Percentiles rank a stretch among this genome's conserved stretches.
These are phyloP conservation scores for Eucalyptus microcorys DNA, from an alignment of 345 rosid genomes.

Conservation along the genomic window DNA sequence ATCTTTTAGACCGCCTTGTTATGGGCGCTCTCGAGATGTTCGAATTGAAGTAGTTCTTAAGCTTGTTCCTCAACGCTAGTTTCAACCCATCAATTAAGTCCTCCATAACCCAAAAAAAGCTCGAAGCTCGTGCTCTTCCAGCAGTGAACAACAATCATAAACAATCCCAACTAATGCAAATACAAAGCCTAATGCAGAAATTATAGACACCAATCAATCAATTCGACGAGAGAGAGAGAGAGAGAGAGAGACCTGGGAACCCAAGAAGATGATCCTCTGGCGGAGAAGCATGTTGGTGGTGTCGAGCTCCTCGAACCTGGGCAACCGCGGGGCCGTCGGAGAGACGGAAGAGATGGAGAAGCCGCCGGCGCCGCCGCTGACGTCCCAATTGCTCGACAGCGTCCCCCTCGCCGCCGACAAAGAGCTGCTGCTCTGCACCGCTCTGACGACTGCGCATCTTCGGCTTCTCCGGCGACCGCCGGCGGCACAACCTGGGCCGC, in stretches of 20 bases:
- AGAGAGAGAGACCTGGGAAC: constrained; percentile 47
- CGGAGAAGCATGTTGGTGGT: constrained; percentile 90
- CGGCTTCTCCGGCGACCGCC: not conserved
- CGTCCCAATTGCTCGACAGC: constrained; percentile 65
- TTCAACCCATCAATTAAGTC: not conserved
- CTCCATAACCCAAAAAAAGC: not conserved
- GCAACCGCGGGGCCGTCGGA: constrained; percentile 39
- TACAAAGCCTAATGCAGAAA: not conserved
- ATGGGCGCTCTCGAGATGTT: not conserved
- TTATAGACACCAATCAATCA: not conserved
- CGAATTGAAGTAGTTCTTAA: not conserved
- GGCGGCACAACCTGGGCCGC: not conserved
- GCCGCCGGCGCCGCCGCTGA: constrained; percentile 15
- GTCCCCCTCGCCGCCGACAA: constrained; percentile 18
- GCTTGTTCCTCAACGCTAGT: not conserved
- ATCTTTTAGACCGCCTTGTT: not conserved
- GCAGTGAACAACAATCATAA: not conserved
- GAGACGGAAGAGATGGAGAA: constrained; percentile 5
- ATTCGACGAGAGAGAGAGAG: not conserved
- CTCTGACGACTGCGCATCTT: constrained; percentile 7
- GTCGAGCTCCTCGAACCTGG: constrained; percentile 78
- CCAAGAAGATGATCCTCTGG: constrained; percentile 76
- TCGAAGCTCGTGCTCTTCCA: not conserved
- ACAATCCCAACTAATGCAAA: not conserved
- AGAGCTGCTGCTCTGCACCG: not conserved